Evolutionary conservation across 2,329 filamentous ascomycete genomes (phyloP).

Genomic region (Monosporascus sp.): DNA sequence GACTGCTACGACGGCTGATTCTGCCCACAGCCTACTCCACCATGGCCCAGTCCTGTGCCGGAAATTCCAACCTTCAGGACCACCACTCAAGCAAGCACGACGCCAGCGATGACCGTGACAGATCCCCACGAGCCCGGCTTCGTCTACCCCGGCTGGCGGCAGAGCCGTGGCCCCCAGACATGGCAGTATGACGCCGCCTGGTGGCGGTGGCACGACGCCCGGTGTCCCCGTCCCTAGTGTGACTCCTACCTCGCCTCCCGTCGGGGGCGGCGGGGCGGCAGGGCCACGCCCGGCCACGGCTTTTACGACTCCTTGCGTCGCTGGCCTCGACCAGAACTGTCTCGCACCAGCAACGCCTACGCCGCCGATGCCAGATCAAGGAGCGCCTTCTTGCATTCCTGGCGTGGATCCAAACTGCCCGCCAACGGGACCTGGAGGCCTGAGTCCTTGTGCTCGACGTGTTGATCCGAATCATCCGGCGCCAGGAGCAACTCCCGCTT

Average conservation of each 20-base stretch:
- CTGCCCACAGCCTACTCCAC: conserved; percentile 22
- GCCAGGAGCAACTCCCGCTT: background rate
- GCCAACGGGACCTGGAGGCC: too few species aligned
- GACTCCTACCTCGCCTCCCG: background rate
- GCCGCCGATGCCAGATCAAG: too few species aligned
- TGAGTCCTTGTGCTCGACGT: too few species aligned
- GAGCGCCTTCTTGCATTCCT: background rate
- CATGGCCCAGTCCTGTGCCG: conserved; percentile 7
- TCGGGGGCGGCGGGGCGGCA: background rate
- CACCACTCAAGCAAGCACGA: conserved; percentile 1
- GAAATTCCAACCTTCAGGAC: background rate
- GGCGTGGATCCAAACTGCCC: background rate
- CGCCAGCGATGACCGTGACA: background rate
- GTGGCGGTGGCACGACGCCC: too few species aligned
- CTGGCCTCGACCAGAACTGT: background rate
- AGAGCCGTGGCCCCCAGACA: conserved; percentile 1
- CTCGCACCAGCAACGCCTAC: background rate
- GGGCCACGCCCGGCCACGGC: background rate
- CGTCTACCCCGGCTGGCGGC: too few species aligned
- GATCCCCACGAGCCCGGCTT: background rate
- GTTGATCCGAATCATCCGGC: conserved; percentile 1
- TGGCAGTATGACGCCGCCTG: background rate
- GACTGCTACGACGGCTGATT: conserved; percentile 32
- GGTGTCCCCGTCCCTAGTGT: too few species aligned
- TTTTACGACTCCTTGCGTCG: background rate